These are phyloP conservation scores for Taphrina confusa DNA, from an alignment of 1,139 yeast species.

Conservation along the genomic window DNA sequence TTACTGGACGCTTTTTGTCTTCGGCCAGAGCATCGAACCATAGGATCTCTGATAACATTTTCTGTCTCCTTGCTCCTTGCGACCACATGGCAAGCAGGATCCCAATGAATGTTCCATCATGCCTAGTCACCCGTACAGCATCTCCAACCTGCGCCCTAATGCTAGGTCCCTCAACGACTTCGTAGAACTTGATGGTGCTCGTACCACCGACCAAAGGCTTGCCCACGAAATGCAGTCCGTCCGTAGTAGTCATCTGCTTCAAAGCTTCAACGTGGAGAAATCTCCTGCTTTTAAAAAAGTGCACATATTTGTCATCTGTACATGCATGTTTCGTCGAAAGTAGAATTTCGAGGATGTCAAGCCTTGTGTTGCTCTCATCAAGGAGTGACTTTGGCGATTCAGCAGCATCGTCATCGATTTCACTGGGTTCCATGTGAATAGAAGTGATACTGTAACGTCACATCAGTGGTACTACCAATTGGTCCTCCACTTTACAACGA, in stretches of 20 bases:
- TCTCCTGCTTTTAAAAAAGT: too few species aligned
- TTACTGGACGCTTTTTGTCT: background rate
- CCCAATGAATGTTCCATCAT: slow-evolving; percentile 10
- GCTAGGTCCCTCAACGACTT: background rate
- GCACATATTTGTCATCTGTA: too few species aligned
- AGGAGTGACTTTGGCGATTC: too few species aligned
- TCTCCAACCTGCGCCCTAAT: slow-evolving; percentile 5
- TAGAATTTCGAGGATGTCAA: too few species aligned
- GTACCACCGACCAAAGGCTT: background rate
- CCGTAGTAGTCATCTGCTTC: background rate
- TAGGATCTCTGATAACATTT: slow-evolving; percentile 1
- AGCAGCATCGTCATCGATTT: too few species aligned
- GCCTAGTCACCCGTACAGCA: background rate
- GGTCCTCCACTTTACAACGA: too few species aligned
- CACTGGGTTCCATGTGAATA: too few species aligned
- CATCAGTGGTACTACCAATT: too few species aligned
- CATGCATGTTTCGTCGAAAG: too few species aligned
- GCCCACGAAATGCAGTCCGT: background rate
- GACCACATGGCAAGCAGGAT: slow-evolving; percentile 11
- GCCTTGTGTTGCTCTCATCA: too few species aligned
- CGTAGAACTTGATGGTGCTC: background rate
- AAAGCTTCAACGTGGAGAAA: too few species aligned
- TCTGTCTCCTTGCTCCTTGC: background rate
- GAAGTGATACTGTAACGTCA: too few species aligned
- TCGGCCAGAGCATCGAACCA: slow-evolving; percentile 3